Percentiles rank a stretch among this genome's conserved stretches.
These are phyloP conservation scores for Debaryomyces udenii DNA, from an alignment of 1,139 yeast genomes.

Conservation along the genomic window DNA sequence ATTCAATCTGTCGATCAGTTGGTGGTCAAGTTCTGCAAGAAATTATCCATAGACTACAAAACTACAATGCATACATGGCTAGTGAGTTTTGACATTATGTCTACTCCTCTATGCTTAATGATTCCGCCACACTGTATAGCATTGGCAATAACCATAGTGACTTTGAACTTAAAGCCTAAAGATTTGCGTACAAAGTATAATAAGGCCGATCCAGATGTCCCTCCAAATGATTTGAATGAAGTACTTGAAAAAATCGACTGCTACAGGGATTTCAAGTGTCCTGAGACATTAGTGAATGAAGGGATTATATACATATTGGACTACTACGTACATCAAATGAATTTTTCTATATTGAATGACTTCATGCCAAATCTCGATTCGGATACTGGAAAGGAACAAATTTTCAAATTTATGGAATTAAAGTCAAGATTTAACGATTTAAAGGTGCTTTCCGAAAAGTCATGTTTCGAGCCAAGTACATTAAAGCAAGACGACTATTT, in stretches of 20 bases:
- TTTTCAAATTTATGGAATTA: slow-evolving; percentile 51
- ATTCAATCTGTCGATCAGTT: slow-evolving; percentile 64
- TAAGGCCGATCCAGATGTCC: slow-evolving; percentile 18
- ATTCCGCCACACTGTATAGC: slow-evolving; percentile 85
- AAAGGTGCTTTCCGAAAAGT: slow-evolving; percentile 36
- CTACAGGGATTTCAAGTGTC: slow-evolving; percentile 48
- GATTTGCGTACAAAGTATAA: slow-evolving; percentile 32
- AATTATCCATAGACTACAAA: slow-evolving; percentile 48
- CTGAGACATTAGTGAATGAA: slow-evolving; percentile 57
- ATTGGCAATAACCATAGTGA: slow-evolving; percentile 56
- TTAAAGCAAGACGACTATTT: slow-evolving; percentile 51
- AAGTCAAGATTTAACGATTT: slow-evolving; percentile 49
- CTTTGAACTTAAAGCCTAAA: slow-evolving; percentile 44
- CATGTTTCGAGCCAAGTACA: slow-evolving; percentile 43
- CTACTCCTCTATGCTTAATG: slow-evolving; percentile 70
- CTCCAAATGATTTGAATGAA: slow-evolving; percentile 20
- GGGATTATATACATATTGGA: slow-evolving; percentile 65
- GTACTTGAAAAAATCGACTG: slow-evolving; percentile 39
- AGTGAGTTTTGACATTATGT: slow-evolving; percentile 71
- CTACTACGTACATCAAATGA: slow-evolving; percentile 57
- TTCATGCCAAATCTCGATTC: slow-evolving; percentile 35
- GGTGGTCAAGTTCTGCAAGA: slow-evolving; percentile 67
- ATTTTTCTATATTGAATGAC: slow-evolving; percentile 33
- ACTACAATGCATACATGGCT: slow-evolving; percentile 70
- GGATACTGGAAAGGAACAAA: slow-evolving; percentile 46